These are phyloP conservation scores for Candida broadrunensis DNA, from an alignment of 805 yeast genomes.

Conservation along the genomic window DNA sequence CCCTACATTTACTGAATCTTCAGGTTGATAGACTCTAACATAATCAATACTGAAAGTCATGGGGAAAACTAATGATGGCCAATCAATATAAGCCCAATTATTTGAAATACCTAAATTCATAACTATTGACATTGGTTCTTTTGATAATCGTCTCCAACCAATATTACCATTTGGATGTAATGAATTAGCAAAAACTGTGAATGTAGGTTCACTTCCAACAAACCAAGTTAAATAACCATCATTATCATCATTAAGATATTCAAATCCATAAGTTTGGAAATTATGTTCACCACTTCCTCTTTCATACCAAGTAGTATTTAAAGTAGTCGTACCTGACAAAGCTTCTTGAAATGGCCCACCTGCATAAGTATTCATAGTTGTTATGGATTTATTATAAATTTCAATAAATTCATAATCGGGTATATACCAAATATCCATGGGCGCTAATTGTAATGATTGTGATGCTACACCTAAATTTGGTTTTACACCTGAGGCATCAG, in stretches of 20 bases:
- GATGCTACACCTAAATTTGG: constrained; percentile 67
- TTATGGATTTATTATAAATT: constrained; percentile 62
- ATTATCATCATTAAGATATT: constrained; percentile 60
- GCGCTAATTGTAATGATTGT: constrained; percentile 90
- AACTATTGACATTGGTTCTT: constrained; percentile 90
- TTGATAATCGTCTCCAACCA: constrained; percentile 74
- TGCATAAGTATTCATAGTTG: constrained; percentile 80
- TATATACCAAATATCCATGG: constrained; percentile 89
- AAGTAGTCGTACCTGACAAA: constrained; percentile 75
- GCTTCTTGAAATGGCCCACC: constrained; percentile 97
- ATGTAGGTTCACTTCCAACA: constrained; percentile 76
- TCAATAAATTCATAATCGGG: constrained; percentile 84
- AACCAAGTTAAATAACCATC: constrained; percentile 82
- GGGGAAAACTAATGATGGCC: constrained; percentile 81
- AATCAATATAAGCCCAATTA: constrained; percentile 90
- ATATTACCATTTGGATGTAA: constrained; percentile 89
- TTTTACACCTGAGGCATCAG: constrained; percentile 23
- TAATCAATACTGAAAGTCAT: constrained; percentile 72
- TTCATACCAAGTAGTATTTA: constrained; percentile 83
- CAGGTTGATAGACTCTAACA: constrained; percentile 89
- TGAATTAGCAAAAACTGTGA: constrained; percentile 68
- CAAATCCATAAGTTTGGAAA: constrained; percentile 76
- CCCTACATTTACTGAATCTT: constrained; percentile 52
- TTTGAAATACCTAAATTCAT: constrained; percentile 90
- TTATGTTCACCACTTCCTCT: constrained; percentile 46